These are phyloP conservation scores for Coffea eugenioides DNA, from an alignment of 257 asterid species.

Conservation along the genomic window DNA sequence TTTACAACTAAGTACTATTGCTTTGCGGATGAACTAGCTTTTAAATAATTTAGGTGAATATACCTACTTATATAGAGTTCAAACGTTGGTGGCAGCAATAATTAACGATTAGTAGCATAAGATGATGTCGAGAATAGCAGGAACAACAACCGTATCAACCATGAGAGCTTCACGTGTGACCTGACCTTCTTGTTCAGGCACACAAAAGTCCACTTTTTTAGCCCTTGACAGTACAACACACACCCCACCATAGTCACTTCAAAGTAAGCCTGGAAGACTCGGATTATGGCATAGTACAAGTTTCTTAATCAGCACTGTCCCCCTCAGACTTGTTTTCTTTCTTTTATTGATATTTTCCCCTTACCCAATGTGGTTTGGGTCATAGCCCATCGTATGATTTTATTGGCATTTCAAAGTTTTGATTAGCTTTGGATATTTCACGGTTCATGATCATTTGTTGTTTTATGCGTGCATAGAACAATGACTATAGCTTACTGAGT, in stretches of 20 bases:
- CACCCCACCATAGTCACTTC: constrained; percentile 33
- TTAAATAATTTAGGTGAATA: neutral
- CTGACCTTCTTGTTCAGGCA: constrained; percentile 36
- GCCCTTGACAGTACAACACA: constrained; percentile 22
- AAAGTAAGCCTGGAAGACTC: constrained; percentile 21
- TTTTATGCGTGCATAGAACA: neutral
- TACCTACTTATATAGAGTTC: neutral
- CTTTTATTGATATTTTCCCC: neutral
- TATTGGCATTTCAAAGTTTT: neutral
- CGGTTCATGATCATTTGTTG: neutral
- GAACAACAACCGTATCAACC: constrained; percentile 29
- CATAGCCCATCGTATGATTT: neutral
- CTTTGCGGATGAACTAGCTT: no score
- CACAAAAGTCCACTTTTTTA: constrained; percentile 19
- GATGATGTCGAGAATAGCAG: constrained; percentile 26
- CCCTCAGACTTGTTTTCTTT: neutral
- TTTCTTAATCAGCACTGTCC: constrained; percentile 14
- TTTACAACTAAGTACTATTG: no score
- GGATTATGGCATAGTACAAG: constrained; percentile 13
- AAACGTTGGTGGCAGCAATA: constrained; percentile 2
- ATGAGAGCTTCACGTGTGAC: constrained; percentile 71
- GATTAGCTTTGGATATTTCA: neutral
- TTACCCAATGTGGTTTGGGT: neutral
- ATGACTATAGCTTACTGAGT: neutral
- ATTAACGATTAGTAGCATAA: constrained; percentile 5